Base-by-base conservation (phyloP, 1,284 basidiomycete species). In the Ustilago xerochloae region DNA sequence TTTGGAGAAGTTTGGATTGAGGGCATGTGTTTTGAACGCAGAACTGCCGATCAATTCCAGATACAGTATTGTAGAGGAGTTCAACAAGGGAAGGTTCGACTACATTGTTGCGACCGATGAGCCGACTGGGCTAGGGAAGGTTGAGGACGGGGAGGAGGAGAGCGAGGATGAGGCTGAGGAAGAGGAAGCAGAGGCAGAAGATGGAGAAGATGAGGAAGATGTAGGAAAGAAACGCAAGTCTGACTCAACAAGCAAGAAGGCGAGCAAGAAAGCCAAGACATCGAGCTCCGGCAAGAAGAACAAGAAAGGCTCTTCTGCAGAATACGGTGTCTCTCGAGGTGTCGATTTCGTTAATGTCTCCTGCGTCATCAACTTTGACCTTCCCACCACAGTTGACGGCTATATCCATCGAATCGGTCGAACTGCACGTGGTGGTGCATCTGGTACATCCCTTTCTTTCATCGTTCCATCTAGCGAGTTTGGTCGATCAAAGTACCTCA, bases 31-130 rank as follows among this genome's bases (percentile, higher is more conserved):
- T 0, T 88, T 99, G 38, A 98, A 99, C 81, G 93, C 93, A 16
- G 97, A 99, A 85, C 86, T 99, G 48, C 97, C 97, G 0, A 87
- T 98, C 63, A 98, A 97, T 81, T 96, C 93, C 24, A 89, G 94
- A 84, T 98, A 96, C 82, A 97, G 99, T 83, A 92, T 93, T 6
- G 96, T 99, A 2, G 94, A 99, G 81, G 96, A 98, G 86, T 99
- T 99, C 84, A 98, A 99, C 86, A 93, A 94, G 80, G 97, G 97
- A 7, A 93, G 96, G 12, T 99, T 98, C 82, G 94, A 99, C 83
- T 98, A 98, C 83, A 95, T 99, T 67, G 97, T 99, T 63, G 97
- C 97, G 0, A 97, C 95, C 3, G 97, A 99, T 83, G 97, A 98
- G 85, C 89, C 67, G 10, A 70, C 54, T 7, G 65, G 63, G 15